Evolutionary conservation across 208 protist species (phyloP).

Genomic region (Trypanosoma conorhini): DNA sequence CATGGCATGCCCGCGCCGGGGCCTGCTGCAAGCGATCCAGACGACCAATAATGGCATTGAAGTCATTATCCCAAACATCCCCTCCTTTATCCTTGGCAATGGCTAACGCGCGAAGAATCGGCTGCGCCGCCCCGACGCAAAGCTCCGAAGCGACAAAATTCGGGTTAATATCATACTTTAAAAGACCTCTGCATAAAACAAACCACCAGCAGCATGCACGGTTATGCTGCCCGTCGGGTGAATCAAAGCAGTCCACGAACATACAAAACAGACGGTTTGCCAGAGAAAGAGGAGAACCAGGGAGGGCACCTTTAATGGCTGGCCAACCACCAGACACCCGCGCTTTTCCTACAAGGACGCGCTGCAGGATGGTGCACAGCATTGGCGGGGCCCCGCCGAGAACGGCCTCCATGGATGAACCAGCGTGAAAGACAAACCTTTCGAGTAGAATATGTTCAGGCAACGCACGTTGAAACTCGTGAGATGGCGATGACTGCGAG

Average conservation of each 20-base stretch:
- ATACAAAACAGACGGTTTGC: conserved; percentile 35
- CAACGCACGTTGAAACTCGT: conserved; percentile 22
- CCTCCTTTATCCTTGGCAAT: conserved; percentile 49
- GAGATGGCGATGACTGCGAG: not conserved
- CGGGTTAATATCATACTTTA: conserved; percentile 36
- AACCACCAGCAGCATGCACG: conserved; percentile 30
- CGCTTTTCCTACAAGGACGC: conserved; percentile 29
- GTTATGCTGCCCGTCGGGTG: conserved; percentile 6
- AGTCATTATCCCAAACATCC: conserved; percentile 40
- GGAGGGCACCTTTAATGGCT: conserved; percentile 20
- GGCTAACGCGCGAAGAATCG: conserved; percentile 48
- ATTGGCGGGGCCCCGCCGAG: conserved; percentile 22
- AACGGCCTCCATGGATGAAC: conserved; percentile 15
- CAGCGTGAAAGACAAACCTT: conserved; percentile 24
- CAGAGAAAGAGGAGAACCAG: conserved; percentile 28
- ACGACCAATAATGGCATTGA: conserved; percentile 65
- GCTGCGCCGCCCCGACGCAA: conserved; percentile 51
- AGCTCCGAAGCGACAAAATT: conserved; percentile 39
- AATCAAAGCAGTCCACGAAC: conserved; percentile 37
- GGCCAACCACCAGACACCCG: conserved; percentile 32
- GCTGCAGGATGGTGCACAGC: conserved; percentile 31
- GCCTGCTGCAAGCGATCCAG: conserved; percentile 45
- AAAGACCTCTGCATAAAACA: conserved; percentile 37
- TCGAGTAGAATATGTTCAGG: conserved; percentile 25
- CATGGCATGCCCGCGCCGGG: not conserved